These are phyloP conservation scores for Yamadazyma pseudoaaseri DNA, from an alignment of 1,139 yeast species.

Conservation along the genomic window DNA sequence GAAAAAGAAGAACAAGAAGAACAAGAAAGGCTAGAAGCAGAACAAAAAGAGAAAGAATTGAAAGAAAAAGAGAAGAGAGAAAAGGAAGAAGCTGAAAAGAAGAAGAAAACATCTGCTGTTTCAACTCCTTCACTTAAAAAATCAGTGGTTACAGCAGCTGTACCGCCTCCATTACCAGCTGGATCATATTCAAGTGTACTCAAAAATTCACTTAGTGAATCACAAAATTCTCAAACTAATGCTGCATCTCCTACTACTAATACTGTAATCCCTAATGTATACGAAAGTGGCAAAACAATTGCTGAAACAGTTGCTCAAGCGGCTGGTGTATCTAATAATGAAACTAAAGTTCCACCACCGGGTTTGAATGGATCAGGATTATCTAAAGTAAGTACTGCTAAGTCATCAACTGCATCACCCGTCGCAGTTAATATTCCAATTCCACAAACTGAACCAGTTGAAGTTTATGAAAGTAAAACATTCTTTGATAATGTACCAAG, in stretches of 20 bases:
- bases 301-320: conserved; percentile 16
- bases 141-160: conserved; percentile 10
- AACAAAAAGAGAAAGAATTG: conserved; percentile 4
- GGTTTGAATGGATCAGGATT: conserved; percentile 19
- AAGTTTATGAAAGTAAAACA: conserved; percentile 17
- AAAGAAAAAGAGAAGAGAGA: conserved; percentile 9
- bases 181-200: conserved; percentile 23
- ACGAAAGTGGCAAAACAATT: conserved; percentile 17
- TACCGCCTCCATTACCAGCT: conserved; percentile 20
- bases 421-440: conserved; percentile 11
- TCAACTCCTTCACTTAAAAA: conserved; percentile 2
- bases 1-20: conserved; percentile 8
- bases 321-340: conserved; percentile 7
- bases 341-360: conserved; percentile 20
- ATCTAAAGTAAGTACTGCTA: conserved; percentile 14
- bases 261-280: conserved; percentile 11
- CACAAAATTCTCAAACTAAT: conserved; percentile 6
- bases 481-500: conserved; percentile 33
- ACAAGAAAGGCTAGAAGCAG: conserved; percentile 5
- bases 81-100: conserved; percentile 5
- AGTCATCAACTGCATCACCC: conserved; percentile 20
- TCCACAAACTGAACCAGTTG: conserved; percentile 10
- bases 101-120: conserved; percentile 5
- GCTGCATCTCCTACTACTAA: conserved; percentile 14
- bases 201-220: conserved; percentile 14